A percentile compares a stretch with the other conserved stretches of the same genome.
phyloP scores from a whole-genome alignment of 176 grass and related monocot species.

The Rhynchospora breviuscula region DNA sequence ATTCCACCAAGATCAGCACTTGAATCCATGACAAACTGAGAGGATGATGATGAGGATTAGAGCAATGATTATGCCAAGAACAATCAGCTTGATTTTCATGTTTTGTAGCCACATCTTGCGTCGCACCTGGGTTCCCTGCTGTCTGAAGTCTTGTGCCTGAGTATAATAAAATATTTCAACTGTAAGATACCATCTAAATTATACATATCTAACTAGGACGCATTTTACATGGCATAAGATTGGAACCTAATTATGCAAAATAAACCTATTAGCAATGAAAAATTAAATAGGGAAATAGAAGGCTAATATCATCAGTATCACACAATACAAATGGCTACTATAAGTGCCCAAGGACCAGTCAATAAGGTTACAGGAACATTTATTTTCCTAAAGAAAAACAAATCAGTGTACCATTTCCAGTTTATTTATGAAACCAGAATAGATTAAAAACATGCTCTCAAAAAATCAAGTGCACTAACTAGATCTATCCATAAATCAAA shows the following conservation, averaged over 20 bases:
- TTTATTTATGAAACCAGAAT: no score
- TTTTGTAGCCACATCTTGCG: conserved; percentile 97
- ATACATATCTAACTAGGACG: neutral
- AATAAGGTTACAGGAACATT: neutral
- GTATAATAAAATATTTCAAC: neutral
- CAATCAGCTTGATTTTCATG: conserved; percentile 97
- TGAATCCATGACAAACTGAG: conserved; percentile 91
- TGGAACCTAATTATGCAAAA: neutral
- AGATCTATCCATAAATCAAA: no score
- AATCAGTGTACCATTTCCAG: no score
- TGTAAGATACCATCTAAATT: neutral
- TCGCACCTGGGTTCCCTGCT: conserved; percentile 65
- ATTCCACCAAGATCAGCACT: conserved; percentile 44
- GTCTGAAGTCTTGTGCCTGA: conserved; percentile 82
- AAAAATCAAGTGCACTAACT: no score
- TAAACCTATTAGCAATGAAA: neutral
- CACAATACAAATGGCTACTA: neutral
- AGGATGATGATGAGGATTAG: conserved; percentile 87
- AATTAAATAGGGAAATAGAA: neutral
- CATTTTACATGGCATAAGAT: no score
- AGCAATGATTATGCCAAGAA: conserved; percentile 75
- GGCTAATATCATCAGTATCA: neutral
- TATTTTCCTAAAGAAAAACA: no score
- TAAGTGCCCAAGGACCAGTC: neutral
- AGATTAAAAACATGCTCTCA: no score